phyloP scores from a whole-genome alignment of 2,329 filamentous ascomycete species.

The Truncatella angustata region DNA sequence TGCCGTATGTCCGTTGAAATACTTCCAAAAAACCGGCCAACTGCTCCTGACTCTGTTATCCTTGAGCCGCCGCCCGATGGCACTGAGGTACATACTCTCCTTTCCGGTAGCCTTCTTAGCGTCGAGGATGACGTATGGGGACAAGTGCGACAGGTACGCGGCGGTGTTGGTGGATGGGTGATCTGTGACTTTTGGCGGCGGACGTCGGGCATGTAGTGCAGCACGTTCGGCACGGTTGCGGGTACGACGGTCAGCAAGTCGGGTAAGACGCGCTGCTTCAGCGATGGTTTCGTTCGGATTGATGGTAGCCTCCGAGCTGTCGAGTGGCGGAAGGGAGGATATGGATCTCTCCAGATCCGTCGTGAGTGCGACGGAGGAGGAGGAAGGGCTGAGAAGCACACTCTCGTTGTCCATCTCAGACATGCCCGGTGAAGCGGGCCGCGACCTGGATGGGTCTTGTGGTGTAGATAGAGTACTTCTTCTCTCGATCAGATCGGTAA shows the following conservation, averaged over 20 bases:
- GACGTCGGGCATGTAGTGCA: conserved; percentile 52
- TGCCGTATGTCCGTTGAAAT: conserved; percentile 83
- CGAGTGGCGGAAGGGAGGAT: conserved; percentile 16
- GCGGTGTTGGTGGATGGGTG: conserved; percentile 58
- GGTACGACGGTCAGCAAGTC: conserved; percentile 54
- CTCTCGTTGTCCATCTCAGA: conserved; percentile 2
- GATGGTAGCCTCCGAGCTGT: neutral
- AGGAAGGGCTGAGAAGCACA: conserved; percentile 9
- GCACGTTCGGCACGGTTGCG: conserved; percentile 56
- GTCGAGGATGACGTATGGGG: conserved; percentile 70
- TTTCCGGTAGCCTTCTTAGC: conserved; percentile 76
- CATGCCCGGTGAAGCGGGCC: neutral
- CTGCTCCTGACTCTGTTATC: conserved; percentile 58
- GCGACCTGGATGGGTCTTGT: conserved; percentile 15
- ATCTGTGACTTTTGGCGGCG: conserved; percentile 45
- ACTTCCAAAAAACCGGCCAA: conserved; percentile 75
- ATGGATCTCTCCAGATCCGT: conserved; percentile 19
- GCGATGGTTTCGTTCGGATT: conserved; percentile 51
- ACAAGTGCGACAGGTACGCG: conserved; percentile 53
- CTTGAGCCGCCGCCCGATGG: conserved; percentile 51
- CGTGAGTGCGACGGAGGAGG: conserved; percentile 17
- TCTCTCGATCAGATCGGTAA: no score
- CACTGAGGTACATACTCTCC: conserved; percentile 71
- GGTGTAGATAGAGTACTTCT: conserved; percentile 24
- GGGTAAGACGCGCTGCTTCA: conserved; percentile 59